Percentiles rank a stretch among this genome's conserved stretches.
phyloP scores from a whole-genome alignment of 371 early-diverging fungal species.

The Gilbertella persicaria region DNA sequence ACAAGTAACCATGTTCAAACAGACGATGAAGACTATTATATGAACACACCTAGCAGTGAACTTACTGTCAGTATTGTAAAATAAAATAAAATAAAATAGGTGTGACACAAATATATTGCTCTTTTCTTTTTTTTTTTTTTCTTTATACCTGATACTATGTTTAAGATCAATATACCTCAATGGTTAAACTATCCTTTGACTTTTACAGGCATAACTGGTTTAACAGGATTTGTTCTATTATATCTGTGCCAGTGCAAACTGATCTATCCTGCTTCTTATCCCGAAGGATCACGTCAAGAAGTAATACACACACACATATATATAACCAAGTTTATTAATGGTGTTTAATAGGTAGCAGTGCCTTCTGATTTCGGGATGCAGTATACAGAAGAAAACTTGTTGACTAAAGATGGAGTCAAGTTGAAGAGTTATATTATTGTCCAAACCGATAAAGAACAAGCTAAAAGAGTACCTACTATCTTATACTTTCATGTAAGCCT shows the following conservation, averaged over 20 bases:
- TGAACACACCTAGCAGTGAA: conserved; percentile 32
- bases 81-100: no score
- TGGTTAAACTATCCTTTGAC: conserved; percentile 49
- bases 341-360: conserved; percentile 59
- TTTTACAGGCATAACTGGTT: conserved; percentile 42
- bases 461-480: conserved; percentile 69
- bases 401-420: conserved; percentile 78
- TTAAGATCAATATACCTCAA: conserved; percentile 30
- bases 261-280: conserved; percentile 84
- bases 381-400: conserved; percentile 76
- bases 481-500: conserved; percentile 79
- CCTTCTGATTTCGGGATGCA: conserved; percentile 73
- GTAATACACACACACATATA: conserved; percentile 42
- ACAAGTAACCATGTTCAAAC: conserved; percentile 35
- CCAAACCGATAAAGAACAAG: conserved; percentile 52
- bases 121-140: conserved; percentile 2
- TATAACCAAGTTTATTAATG: background rate
- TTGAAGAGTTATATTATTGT: conserved; percentile 82
- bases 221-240: conserved; percentile 55
- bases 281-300: conserved; percentile 73
- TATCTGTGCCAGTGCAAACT: conserved; percentile 84
- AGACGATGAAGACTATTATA: conserved; percentile 16
- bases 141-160: conserved; percentile 15
- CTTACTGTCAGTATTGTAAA: conserved; percentile 53
- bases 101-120: no score